Conservation (phyloP, 371 early-diverging fungal species). For the Mucor velutinosus region DNA sequence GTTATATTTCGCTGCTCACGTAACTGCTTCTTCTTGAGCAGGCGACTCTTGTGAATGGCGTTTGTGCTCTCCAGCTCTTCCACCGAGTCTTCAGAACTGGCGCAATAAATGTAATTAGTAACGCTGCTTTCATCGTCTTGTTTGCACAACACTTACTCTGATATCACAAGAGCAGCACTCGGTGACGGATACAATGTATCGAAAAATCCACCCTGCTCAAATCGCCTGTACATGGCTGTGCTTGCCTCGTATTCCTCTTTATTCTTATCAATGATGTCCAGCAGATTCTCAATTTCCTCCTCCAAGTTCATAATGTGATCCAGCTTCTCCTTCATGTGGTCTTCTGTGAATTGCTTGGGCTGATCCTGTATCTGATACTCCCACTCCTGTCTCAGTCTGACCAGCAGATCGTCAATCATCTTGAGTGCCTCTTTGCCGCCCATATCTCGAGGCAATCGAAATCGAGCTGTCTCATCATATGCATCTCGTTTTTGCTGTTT, state of each 20-base stretch:
- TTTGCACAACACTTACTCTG: slow-evolving; percentile 30
- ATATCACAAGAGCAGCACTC: slow-evolving; percentile 9
- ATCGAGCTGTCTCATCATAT: slow-evolving; percentile 20
- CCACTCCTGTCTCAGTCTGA: slow-evolving; percentile 44
- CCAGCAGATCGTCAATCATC: slow-evolving; percentile 38
- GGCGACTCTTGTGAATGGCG: not conserved
- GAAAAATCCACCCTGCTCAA: slow-evolving; percentile 47
- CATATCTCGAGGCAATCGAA: slow-evolving; percentile 35
- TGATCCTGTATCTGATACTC: slow-evolving; percentile 26
- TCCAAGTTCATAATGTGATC: slow-evolving; percentile 27
- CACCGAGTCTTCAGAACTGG: slow-evolving; percentile 35
- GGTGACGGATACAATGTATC: slow-evolving; percentile 30
- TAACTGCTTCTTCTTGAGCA: slow-evolving; percentile 19
- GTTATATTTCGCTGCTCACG: slow-evolving; percentile 34
- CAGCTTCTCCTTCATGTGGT: slow-evolving; percentile 36
- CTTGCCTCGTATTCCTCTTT: slow-evolving; percentile 33
- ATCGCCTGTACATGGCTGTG: slow-evolving; percentile 34
- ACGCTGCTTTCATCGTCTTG: not conserved
- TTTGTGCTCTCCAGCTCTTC: slow-evolving; percentile 20
- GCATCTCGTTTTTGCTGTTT: not conserved
- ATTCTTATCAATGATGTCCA: slow-evolving; percentile 24
- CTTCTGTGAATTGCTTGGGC: slow-evolving; percentile 29
- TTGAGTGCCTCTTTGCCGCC: slow-evolving; percentile 35
- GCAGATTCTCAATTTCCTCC: slow-evolving; percentile 28
- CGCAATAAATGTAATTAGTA: not conserved